Evolutionary conservation across 805 yeast species (phyloP).

Genomic region (Lachancea sp.): DNA sequence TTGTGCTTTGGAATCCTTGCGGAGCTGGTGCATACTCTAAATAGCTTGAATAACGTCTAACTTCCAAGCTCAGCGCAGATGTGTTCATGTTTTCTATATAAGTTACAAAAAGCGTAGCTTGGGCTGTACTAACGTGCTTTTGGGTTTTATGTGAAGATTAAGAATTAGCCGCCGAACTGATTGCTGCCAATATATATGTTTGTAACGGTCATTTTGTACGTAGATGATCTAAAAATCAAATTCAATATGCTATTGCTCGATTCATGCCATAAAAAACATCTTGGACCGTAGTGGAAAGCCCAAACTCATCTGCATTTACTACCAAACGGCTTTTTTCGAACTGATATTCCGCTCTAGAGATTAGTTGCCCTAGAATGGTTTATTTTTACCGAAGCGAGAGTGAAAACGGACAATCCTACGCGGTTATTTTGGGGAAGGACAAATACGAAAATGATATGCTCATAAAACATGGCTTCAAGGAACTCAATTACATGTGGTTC

Average conservation of each 20-base stretch:
- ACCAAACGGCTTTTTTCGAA: no score
- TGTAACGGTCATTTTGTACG: no score
- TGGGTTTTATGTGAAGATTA: background rate
- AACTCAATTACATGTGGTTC: constrained; percentile 59
- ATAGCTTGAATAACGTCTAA: constrained; percentile 17
- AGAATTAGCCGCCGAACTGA: background rate
- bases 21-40: constrained; percentile 17
- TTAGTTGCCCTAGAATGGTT: constrained; percentile 24
- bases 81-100: background rate
- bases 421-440: constrained; percentile 56
- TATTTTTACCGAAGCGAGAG: constrained; percentile 26
- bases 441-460: constrained; percentile 60
- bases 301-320: no score
- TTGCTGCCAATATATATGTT: no score
- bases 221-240: no score
- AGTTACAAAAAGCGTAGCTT: background rate
- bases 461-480: constrained; percentile 57
- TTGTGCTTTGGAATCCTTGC: constrained; percentile 18
- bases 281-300: no score
- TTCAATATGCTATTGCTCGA: no score
- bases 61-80: background rate
- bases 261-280: no score
- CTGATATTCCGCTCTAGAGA: no score
- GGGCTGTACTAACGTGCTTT: no score
- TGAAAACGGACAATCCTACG: constrained; percentile 15